Evolutionary conservation across 2,329 filamentous ascomycete species (phyloP).

Genomic region (Pseudogymnoascus destructans): DNA sequence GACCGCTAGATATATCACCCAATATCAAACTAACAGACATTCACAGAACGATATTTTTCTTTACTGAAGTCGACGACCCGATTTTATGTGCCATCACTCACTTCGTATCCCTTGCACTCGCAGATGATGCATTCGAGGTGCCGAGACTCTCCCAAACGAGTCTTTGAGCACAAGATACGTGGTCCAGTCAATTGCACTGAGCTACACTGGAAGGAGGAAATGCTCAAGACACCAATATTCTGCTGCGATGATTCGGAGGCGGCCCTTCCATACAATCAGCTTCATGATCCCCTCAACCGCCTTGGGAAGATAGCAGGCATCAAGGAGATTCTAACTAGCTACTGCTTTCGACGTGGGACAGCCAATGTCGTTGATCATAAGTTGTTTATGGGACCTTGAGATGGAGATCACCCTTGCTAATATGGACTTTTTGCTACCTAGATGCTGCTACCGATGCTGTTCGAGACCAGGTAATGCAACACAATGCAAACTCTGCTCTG

Average conservation of each 20-base stretch:
- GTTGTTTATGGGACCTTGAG: background rate
- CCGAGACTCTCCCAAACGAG: constrained; percentile 11
- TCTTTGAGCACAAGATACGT: constrained; percentile 15
- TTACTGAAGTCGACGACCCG: constrained; percentile 15
- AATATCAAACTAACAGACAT: constrained; percentile 12
- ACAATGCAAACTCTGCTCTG: constrained; percentile 10
- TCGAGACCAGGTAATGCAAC: constrained; percentile 12
- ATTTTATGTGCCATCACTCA: constrained; percentile 18
- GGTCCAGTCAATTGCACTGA: constrained; percentile 15
- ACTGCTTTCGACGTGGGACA: no score
- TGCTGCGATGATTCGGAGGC: no score
- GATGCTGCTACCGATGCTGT: constrained; percentile 10
- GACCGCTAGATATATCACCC: background rate
- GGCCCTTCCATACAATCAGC: no score
- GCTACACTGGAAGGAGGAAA: no score
- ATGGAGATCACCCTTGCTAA: constrained; percentile 4
- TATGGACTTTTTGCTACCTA: background rate
- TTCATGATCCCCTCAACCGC: no score
- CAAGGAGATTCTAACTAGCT: no score
- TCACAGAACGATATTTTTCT: constrained; percentile 16
- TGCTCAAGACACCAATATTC: no score
- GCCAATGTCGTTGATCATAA: no score
- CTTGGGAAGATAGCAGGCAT: no score
- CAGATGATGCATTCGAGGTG: constrained; percentile 14
- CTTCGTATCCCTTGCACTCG: no score